Percentiles rank a stretch among this genome's conserved stretches.
Conservation (phyloP, 2,329 filamentous ascomycete genomes). For the Didymellaceae sp. region DNA sequence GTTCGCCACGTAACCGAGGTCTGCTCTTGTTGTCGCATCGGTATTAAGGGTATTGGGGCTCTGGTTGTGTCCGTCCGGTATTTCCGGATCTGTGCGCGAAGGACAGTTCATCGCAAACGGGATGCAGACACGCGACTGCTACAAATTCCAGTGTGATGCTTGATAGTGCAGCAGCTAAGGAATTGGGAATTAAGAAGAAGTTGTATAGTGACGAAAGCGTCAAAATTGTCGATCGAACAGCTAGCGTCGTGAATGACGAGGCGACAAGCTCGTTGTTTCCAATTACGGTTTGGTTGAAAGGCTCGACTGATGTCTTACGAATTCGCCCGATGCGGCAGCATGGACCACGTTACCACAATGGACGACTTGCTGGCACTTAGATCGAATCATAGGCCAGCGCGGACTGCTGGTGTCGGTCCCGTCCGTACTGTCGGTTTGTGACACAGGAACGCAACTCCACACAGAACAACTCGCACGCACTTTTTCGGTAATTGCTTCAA, state of each 20-base stretch:
- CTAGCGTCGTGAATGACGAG: slow-evolving; percentile 15
- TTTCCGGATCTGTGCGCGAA: slow-evolving; percentile 63
- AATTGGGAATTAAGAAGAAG: neutral
- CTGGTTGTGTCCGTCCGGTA: slow-evolving; percentile 66
- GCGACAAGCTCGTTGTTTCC: slow-evolving; percentile 9
- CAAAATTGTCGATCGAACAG: slow-evolving; percentile 1
- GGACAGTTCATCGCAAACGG: slow-evolving; percentile 66
- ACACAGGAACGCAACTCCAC: too few relatives aligned
- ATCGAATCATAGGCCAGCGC: too few relatives aligned
- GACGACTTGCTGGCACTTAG: neutral
- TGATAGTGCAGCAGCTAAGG: neutral
- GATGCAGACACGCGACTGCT: neutral
- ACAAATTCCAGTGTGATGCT: neutral
- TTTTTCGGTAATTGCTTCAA: too few relatives aligned
- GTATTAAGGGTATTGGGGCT: slow-evolving; percentile 63
- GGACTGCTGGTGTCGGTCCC: too few relatives aligned
- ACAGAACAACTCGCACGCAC: too few relatives aligned
- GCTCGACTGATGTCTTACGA: slow-evolving; percentile 4
- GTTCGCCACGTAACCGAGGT: slow-evolving; percentile 67
- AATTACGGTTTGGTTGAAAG: slow-evolving; percentile 3
- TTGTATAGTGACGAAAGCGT: neutral
- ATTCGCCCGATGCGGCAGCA: slow-evolving; percentile 5
- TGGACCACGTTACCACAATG: too few relatives aligned
- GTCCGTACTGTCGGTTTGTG: too few relatives aligned
- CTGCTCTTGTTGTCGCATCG: slow-evolving; percentile 67